Evolutionary conservation across 2,329 filamentous ascomycete genomes (phyloP).

Genomic region (Alternaria sp.): DNA sequence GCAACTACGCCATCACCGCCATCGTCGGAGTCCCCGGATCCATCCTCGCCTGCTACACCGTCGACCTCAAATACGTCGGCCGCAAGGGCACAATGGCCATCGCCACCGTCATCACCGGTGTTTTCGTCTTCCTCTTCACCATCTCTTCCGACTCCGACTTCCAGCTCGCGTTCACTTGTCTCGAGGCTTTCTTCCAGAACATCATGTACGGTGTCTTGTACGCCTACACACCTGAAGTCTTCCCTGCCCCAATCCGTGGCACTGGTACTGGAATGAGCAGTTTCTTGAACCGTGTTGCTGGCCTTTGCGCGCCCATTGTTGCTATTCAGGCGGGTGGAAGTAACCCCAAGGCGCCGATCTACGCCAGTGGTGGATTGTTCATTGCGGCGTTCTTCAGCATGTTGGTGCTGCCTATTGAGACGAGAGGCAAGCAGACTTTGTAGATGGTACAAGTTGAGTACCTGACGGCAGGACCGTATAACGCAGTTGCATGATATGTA

Average conservation of each 20-base stretch:
- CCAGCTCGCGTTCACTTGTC: constrained; percentile 70
- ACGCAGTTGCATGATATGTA: not conserved
- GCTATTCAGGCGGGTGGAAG: constrained; percentile 56
- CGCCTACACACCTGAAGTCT: constrained; percentile 78
- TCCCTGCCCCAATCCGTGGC: constrained; percentile 74
- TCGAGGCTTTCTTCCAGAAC: constrained; percentile 71
- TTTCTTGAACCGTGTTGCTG: constrained; percentile 72
- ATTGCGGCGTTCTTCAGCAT: constrained; percentile 53
- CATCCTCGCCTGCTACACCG: constrained; percentile 74
- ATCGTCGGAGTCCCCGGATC: constrained; percentile 79
- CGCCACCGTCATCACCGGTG: constrained; percentile 70
- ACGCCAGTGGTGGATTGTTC: constrained; percentile 52
- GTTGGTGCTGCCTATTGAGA: constrained; percentile 53
- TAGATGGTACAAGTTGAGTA: constrained; percentile 20
- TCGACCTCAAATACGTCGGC: constrained; percentile 74
- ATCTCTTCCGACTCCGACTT: constrained; percentile 62
- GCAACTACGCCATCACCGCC: constrained; percentile 82
- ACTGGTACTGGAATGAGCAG: constrained; percentile 75
- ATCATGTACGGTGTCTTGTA: constrained; percentile 72
- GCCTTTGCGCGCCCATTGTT: constrained; percentile 72
- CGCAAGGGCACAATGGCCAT: constrained; percentile 74
- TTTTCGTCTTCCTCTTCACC: constrained; percentile 72
- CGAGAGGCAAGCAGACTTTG: constrained; percentile 51
- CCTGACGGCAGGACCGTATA: not conserved
- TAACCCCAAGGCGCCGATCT: constrained; percentile 52